phyloP scores from a whole-genome alignment of 768 basidiomycete genomes.

The Mycena vulgaris region DNA sequence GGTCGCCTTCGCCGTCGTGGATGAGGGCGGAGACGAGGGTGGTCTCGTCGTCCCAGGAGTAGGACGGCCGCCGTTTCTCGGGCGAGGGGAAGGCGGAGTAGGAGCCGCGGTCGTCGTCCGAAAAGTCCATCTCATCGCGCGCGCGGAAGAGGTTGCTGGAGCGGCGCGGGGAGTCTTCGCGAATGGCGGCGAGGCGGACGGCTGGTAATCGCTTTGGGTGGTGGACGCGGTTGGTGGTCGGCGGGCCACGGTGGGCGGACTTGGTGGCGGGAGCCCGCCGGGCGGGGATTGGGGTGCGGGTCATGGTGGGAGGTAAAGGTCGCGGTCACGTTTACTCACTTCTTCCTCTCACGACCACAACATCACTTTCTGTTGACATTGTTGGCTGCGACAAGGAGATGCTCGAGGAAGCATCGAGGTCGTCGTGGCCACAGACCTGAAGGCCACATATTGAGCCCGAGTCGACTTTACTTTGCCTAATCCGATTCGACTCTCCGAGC shows the following conservation, averaged over 20 bases:
- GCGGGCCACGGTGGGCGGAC: neutral
- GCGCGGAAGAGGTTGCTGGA: constrained; percentile 28
- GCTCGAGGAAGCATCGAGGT: no score
- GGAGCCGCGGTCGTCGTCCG: constrained; percentile 40
- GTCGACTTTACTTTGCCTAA: no score
- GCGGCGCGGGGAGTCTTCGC: constrained; percentile 1
- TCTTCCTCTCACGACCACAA: no score
- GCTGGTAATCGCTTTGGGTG: constrained; percentile 32
- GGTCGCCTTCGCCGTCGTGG: constrained; percentile 48
- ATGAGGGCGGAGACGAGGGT: constrained; percentile 67
- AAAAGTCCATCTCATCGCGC: constrained; percentile 27
- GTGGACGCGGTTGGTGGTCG: constrained; percentile 5
- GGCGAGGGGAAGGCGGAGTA: neutral
- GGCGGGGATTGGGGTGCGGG: constrained; percentile 24
- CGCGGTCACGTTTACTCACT: neutral
- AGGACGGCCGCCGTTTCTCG: constrained; percentile 43
- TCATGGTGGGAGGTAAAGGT: constrained; percentile 11
- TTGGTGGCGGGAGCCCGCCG: constrained; percentile 24
- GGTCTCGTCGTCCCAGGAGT: constrained; percentile 68
- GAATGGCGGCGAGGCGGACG: neutral
- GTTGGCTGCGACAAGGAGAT: no score
- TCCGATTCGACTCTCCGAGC: no score
- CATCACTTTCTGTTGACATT: no score
- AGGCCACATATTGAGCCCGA: no score
- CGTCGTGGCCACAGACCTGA: no score